phyloP scores from a whole-genome alignment of 495 filamentous ascomycete species.

The Penicillium silybi region DNA sequence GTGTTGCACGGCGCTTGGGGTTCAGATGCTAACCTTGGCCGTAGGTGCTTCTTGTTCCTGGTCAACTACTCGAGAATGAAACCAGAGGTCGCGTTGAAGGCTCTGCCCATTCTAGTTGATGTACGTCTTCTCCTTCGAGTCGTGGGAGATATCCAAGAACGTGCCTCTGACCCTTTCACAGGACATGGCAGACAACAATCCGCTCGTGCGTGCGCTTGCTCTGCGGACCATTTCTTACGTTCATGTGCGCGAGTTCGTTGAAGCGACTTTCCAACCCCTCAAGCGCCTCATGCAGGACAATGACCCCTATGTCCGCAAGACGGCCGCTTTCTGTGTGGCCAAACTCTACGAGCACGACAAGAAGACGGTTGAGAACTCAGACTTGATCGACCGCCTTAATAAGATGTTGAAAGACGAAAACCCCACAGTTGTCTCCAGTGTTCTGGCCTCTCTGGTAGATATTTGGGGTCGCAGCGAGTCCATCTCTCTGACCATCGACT shows the following conservation, averaged over 20 bases:
- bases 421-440: conserved; percentile 93
- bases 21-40: conserved; percentile 17
- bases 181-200: conserved; percentile 94
- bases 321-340: conserved; percentile 91
- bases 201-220: conserved; percentile 87
- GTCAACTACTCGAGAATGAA: conserved; percentile 97
- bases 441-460: conserved; percentile 88
- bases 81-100: conserved; percentile 89
- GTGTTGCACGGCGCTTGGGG: not conserved
- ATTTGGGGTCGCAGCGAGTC: conserved; percentile 98
- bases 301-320: conserved; percentile 97
- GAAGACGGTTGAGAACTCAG: conserved; percentile 80
- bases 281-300: conserved; percentile 79
- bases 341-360: conserved; percentile 97
- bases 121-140: conserved; percentile 43
- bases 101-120: conserved; percentile 78
- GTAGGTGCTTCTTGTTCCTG: conserved; percentile 93
- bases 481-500: conserved; percentile 98
- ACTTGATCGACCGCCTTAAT: conserved; percentile 91
- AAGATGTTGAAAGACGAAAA: conserved; percentile 90
- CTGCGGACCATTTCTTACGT: conserved; percentile 96
- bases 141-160: not conserved
- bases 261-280: conserved; percentile 79
- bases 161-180: conserved; percentile 28
- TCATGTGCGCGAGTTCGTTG: conserved; percentile 93